phyloP scores from a whole-genome alignment of 2,329 filamentous ascomycete genomes.

The Rasamsonia emersonii region DNA sequence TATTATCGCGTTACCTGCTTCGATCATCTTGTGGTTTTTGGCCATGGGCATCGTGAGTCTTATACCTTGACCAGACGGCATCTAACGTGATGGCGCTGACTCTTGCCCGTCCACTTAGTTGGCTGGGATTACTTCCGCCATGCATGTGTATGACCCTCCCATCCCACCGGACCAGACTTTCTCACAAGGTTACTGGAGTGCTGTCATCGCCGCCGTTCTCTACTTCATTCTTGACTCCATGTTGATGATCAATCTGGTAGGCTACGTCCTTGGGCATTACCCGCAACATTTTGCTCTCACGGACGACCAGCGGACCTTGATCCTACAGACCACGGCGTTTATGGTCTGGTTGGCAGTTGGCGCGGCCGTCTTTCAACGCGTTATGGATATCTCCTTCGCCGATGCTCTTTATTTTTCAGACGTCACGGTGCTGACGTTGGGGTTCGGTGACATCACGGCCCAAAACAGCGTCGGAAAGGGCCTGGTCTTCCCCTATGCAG shows the following conservation, averaged over 20 bases:
- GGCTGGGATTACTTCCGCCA: slow-evolving; percentile 57
- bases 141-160: slow-evolving; percentile 52
- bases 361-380: slow-evolving; percentile 61
- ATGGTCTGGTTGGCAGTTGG: slow-evolving; percentile 73
- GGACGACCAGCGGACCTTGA: slow-evolving; percentile 73
- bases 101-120: slow-evolving; percentile 34
- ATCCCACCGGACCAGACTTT: slow-evolving; percentile 44
- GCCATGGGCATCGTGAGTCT: slow-evolving; percentile 49
- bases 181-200: slow-evolving; percentile 84
- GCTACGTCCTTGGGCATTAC: slow-evolving; percentile 67
- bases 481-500: slow-evolving; percentile 72
- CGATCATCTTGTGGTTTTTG: slow-evolving; percentile 69
- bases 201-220: slow-evolving; percentile 65
- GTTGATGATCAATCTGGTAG: slow-evolving; percentile 70
- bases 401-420: slow-evolving; percentile 76
- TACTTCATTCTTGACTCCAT: slow-evolving; percentile 73
- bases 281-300: slow-evolving; percentile 69
- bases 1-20: slow-evolving; percentile 70
- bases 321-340: slow-evolving; percentile 82
- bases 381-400: slow-evolving; percentile 68
- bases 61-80: too few relatives aligned
- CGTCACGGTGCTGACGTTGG: slow-evolving; percentile 55
- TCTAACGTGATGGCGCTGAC: not conserved
- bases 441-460: slow-evolving; percentile 55
- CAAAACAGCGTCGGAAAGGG: slow-evolving; percentile 52